Conservation (phyloP, 306 rosid genomes). For the Adenanthera pavonina region DNA sequence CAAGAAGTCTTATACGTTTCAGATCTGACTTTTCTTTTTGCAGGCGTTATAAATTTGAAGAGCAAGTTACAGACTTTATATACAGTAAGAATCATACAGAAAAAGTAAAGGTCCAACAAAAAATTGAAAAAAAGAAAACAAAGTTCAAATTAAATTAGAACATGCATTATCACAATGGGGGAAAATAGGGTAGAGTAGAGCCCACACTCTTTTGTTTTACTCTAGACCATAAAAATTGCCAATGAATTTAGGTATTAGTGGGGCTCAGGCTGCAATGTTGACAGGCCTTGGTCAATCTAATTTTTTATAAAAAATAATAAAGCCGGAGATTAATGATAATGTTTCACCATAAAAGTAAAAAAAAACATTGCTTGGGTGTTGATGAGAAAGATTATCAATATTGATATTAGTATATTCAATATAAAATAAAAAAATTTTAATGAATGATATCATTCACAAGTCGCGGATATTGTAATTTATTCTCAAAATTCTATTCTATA, state of each 20-base stretch:
- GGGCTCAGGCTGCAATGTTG: not conserved
- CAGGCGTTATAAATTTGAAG: no score
- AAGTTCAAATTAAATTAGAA: no score
- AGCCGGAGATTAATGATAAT: not conserved
- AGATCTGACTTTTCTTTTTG: no score
- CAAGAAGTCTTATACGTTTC: no score
- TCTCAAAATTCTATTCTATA: no score
- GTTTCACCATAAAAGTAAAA: not conserved
- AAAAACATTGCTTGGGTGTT: not conserved
- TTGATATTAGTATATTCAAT: no score
- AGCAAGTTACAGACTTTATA: no score
- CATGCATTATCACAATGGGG: no score
- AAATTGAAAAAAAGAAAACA: not conserved
- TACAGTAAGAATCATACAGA: not conserved
- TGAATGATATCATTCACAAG: no score
- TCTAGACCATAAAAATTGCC: not conserved
- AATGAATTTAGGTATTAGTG: not conserved
- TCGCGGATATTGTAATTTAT: not conserved
- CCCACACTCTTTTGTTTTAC: not conserved
- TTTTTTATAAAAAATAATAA: not conserved
- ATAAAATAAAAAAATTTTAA: no score
- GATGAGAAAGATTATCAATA: not conserved
- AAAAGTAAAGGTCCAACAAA: not conserved
- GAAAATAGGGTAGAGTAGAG: not conserved
- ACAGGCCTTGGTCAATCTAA: not conserved